Evolutionary conservation across 805 yeast genomes (phyloP).

Genomic region (Schizosaccharomyces osmophilus): DNA sequence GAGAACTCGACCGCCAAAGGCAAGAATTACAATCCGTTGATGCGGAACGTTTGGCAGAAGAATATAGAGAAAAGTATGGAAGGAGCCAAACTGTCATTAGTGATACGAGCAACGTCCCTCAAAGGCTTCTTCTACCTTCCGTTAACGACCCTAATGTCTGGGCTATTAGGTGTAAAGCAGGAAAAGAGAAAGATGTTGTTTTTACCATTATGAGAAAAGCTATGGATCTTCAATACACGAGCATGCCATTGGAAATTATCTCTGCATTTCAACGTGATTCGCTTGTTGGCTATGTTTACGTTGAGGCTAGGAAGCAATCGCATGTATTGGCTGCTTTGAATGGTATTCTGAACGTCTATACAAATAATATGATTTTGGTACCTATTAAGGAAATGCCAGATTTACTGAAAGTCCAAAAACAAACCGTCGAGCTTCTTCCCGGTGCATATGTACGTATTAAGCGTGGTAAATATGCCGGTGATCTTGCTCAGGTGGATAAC

Average conservation of each 20-base stretch:
- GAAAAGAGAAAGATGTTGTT: constrained; percentile 77
- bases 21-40: constrained; percentile 80
- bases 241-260: constrained; percentile 56
- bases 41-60: constrained; percentile 81
- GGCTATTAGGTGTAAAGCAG: constrained; percentile 84
- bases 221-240: constrained; percentile 47
- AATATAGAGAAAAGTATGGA: constrained; percentile 77
- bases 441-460: constrained; percentile 81
- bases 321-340: constrained; percentile 72
- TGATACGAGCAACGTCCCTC: constrained; percentile 68
- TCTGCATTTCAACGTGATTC: constrained; percentile 88
- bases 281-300: constrained; percentile 72
- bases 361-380: constrained; percentile 52
- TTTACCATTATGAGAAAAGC: constrained; percentile 65
- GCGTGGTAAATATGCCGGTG: constrained; percentile 79
- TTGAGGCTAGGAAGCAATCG: constrained; percentile 81
- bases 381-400: constrained; percentile 93
- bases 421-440: constrained; percentile 71
- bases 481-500: constrained; percentile 78
- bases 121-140: constrained; percentile 76
- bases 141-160: constrained; percentile 90
- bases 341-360: constrained; percentile 71
- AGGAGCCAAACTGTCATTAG: constrained; percentile 68
- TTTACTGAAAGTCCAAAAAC: constrained; percentile 65
- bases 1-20: constrained; percentile 71